phyloP scores from a whole-genome alignment of 768 basidiomycete genomes.

The Sporobolomyces roseus region DNA sequence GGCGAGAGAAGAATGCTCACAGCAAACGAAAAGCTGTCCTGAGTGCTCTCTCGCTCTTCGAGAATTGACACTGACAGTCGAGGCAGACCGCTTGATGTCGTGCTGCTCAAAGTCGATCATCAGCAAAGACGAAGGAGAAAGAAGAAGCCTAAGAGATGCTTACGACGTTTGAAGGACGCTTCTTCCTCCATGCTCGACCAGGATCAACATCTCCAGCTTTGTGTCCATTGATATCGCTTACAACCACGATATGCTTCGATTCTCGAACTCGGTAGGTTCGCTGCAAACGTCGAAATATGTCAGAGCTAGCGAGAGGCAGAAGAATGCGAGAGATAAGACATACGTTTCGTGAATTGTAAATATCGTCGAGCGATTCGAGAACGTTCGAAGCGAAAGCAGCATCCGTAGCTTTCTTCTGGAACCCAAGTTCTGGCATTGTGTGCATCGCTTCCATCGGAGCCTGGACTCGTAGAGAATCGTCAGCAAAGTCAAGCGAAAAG shows the following conservation, averaged over 20 bases:
- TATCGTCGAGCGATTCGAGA: slow-evolving; percentile 53
- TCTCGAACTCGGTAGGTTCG: slow-evolving; percentile 80
- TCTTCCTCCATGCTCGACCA: slow-evolving; percentile 78
- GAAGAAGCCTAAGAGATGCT: slow-evolving; percentile 41
- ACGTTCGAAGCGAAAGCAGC: slow-evolving; percentile 19
- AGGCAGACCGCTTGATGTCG: slow-evolving; percentile 21
- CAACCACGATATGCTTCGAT: slow-evolving; percentile 71
- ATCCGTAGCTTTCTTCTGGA: slow-evolving; percentile 39
- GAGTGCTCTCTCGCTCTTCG: slow-evolving; percentile 74
- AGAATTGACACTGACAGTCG: slow-evolving; percentile 86
- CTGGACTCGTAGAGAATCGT: neutral
- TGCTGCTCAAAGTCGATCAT: no score
- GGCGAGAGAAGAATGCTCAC: slow-evolving; percentile 51
- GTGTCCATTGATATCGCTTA: slow-evolving; percentile 69
- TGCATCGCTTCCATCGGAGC: slow-evolving; percentile 19
- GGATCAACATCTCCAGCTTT: slow-evolving; percentile 76
- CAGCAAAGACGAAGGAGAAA: neutral
- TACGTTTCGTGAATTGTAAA: slow-evolving; percentile 50
- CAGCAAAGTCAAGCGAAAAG: neutral
- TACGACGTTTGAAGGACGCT: slow-evolving; percentile 93
- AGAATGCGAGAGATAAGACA: neutral
- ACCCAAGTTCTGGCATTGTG: slow-evolving; percentile 35
- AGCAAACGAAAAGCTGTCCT: slow-evolving; percentile 92
- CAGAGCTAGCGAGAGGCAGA: neutral
- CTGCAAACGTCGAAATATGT: slow-evolving; percentile 34